Conservation (phyloP, 345 rosid species). For the Euphorbia lathyris region DNA sequence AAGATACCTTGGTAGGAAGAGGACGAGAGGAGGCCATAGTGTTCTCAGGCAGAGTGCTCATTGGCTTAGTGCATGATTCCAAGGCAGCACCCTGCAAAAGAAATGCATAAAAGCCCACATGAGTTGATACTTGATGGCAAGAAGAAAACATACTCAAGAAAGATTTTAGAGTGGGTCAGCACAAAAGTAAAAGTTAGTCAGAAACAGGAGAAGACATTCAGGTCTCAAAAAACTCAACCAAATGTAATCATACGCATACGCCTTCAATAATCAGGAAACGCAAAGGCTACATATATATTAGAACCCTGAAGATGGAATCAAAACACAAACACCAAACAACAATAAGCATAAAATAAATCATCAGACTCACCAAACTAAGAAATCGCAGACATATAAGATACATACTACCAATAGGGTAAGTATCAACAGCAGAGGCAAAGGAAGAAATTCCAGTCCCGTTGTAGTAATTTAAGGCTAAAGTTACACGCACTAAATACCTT, state of each 20-base stretch:
- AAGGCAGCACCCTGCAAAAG: slow-evolving; percentile 50
- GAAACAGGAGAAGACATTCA: not conserved
- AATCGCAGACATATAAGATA: not conserved
- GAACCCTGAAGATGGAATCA: not conserved
- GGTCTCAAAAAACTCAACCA: not conserved
- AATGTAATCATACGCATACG: not conserved
- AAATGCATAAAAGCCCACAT: slow-evolving; percentile 1
- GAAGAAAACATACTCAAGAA: not conserved
- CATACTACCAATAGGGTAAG: too few species aligned
- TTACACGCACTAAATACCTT: too few species aligned
- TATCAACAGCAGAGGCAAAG: too few species aligned
- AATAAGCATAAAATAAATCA: not conserved
- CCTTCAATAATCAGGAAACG: not conserved
- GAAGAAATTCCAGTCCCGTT: too few species aligned
- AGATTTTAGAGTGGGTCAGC: not conserved
- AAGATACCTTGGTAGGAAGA: slow-evolving; percentile 86
- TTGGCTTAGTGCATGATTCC: slow-evolving; percentile 34
- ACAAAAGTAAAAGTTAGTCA: not conserved
- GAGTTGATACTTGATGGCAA: not conserved
- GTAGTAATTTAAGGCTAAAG: too few species aligned
- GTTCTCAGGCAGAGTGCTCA: slow-evolving; percentile 33
- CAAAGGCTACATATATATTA: not conserved
- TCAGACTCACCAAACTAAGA: not conserved
- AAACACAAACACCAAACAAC: not conserved
- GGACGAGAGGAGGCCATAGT: slow-evolving; percentile 44